Evolutionary conservation across 306 rosid genomes (phyloP).

Genomic region (Coriaria nepalensis): DNA sequence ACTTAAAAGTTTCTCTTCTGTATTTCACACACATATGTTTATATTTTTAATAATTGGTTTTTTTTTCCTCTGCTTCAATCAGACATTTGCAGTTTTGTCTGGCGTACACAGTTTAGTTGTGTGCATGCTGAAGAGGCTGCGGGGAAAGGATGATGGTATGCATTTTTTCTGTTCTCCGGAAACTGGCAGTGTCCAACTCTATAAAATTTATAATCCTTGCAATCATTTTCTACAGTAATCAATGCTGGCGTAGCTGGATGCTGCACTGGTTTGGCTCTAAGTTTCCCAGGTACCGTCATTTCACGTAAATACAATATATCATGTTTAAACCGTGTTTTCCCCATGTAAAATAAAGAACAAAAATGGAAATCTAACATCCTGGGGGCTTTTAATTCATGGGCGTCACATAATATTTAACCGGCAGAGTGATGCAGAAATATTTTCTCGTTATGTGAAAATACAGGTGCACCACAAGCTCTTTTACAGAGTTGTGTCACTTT

Average conservation of each 20-base stretch:
- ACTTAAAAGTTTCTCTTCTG: too few species aligned
- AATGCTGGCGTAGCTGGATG: constrained; percentile 98
- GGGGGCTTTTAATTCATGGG: background rate
- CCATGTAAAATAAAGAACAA: too few species aligned
- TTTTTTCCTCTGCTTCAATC: constrained; percentile 1
- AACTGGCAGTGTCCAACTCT: background rate
- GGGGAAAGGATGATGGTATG: constrained; percentile 96
- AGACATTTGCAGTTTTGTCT: constrained; percentile 97
- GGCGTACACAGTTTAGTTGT: constrained; percentile 96
- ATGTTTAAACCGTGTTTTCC: background rate
- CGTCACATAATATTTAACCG: background rate
- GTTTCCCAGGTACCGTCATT: constrained; percentile 64
- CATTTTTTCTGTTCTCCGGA: constrained; percentile 5
- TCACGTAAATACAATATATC: background rate
- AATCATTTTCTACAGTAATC: constrained; percentile 45
- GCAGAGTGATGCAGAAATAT: too few species aligned
- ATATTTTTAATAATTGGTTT: background rate
- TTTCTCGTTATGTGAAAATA: constrained; percentile 7
- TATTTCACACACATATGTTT: too few species aligned
- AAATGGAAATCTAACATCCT: background rate
- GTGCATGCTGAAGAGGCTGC: constrained; percentile 74
- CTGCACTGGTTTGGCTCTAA: constrained; percentile 94
- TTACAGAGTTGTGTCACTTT: constrained; percentile 86
- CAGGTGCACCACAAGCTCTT: constrained; percentile 96
- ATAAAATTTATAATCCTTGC: background rate